phyloP scores from a whole-genome alignment of 2,329 filamentous ascomycete species.

The Aspergillus pseudonomiae region DNA sequence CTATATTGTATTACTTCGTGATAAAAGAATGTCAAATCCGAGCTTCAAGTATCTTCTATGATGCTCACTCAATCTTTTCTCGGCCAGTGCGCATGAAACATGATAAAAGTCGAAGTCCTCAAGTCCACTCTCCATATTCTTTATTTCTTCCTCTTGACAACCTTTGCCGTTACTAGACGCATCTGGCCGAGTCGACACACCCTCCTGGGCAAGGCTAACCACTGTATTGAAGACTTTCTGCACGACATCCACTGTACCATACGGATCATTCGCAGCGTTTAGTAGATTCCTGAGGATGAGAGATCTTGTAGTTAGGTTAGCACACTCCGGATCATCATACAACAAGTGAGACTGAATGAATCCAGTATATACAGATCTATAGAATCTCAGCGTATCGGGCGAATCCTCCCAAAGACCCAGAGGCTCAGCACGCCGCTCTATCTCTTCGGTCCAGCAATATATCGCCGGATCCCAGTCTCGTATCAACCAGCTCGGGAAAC shows the following conservation, averaged over 20 bases:
- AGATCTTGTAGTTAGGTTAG: background rate
- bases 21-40: background rate
- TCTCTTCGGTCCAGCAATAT: background rate
- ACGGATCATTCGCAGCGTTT: background rate
- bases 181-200: background rate
- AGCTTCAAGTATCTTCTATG: background rate
- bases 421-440: slow-evolving; percentile 19
- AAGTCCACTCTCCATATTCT: too few species aligned
- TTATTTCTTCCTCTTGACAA: background rate
- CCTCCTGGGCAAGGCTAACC: background rate
- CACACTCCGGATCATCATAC: background rate
- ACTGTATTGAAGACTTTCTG: background rate
- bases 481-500: slow-evolving; percentile 27
- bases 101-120: background rate
- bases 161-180: too few species aligned
- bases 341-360: background rate
- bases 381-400: slow-evolving; percentile 14
- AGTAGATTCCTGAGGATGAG: slow-evolving; percentile 1
- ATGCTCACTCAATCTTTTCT: background rate
- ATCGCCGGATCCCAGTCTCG: slow-evolving; percentile 27
- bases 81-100: background rate
- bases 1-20: background rate
- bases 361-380: slow-evolving; percentile 5
- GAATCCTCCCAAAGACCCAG: slow-evolving; percentile 25
- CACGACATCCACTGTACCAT: background rate